Conservation (phyloP, 441 rosid species). For the Metrosideros polymorpha region DNA sequence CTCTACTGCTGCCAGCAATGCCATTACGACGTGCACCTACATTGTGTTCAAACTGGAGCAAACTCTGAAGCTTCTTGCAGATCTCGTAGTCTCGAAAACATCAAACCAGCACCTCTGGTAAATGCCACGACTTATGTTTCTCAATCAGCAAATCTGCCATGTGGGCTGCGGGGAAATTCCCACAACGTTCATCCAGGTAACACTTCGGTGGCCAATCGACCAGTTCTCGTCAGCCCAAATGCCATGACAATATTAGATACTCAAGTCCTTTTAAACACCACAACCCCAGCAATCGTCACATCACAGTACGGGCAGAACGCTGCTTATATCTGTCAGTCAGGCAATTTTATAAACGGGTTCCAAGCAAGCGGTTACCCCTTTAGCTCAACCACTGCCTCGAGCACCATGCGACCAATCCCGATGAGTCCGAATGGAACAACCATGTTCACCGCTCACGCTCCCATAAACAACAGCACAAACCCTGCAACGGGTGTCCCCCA, state of each 20-base stretch:
- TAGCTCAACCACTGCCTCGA: background rate
- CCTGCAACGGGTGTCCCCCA: background rate
- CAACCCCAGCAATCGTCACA: background rate
- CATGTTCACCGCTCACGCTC: background rate
- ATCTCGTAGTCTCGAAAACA: background rate
- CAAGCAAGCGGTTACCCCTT: background rate
- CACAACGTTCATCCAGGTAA: background rate
- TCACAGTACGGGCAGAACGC: background rate
- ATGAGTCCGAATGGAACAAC: background rate
- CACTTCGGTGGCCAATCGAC: background rate
- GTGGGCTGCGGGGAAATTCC: background rate
- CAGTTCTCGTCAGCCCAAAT: background rate
- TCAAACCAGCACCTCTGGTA: background rate
- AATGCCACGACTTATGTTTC: background rate
- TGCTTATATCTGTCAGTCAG: background rate
- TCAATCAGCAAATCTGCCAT: background rate
- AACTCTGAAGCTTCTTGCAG: background rate
- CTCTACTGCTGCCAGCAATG: background rate
- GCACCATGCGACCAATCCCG: background rate
- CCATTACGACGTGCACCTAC: background rate
- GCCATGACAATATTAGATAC: background rate
- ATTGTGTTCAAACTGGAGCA: background rate
- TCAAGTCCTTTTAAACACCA: background rate
- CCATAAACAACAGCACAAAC: background rate
- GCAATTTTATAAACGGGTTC: background rate